Percentiles rank a stretch among this genome's conserved stretches.
phyloP scores from a whole-genome alignment of 164 flowering plant species.

The Protea cynaroides region DNA sequence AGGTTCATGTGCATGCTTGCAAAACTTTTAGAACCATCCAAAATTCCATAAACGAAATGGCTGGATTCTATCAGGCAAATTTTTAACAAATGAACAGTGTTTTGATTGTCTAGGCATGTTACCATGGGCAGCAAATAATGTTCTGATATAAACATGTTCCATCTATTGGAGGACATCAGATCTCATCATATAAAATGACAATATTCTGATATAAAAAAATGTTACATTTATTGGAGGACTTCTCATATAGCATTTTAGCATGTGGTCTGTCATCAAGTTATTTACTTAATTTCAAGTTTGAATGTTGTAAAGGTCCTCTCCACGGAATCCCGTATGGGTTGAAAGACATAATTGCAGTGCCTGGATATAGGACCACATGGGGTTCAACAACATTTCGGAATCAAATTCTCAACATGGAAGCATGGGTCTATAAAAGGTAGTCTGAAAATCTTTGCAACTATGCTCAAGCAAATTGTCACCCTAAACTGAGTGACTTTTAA shows the following conservation, averaged over 20 bases:
- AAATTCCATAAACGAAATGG: too few relatives aligned
- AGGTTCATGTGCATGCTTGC: too few relatives aligned
- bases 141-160: too few relatives aligned
- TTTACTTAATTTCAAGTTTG: background rate
- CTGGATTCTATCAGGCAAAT: too few relatives aligned
- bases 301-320: constrained; percentile 59
- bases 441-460: background rate
- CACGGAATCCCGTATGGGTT: constrained; percentile 96
- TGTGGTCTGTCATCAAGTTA: background rate
- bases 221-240: background rate
- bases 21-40: too few relatives aligned
- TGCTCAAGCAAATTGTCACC: background rate
- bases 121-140: too few relatives aligned
- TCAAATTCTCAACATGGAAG: constrained; percentile 80
- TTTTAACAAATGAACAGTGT: too few relatives aligned
- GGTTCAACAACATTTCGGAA: constrained; percentile 68
- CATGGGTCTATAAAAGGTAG: constrained; percentile 93
- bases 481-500: background rate
- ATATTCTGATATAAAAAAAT: too few relatives aligned
- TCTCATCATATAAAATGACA: too few relatives aligned
- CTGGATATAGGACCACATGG: constrained; percentile 80
- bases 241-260: background rate
- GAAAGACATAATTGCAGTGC: constrained; percentile 89
- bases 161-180: too few relatives aligned
- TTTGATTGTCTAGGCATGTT: too few relatives aligned